Evolutionary conservation across 2,329 filamentous ascomycete species (phyloP).

Genomic region (Zasmidium angulare): DNA sequence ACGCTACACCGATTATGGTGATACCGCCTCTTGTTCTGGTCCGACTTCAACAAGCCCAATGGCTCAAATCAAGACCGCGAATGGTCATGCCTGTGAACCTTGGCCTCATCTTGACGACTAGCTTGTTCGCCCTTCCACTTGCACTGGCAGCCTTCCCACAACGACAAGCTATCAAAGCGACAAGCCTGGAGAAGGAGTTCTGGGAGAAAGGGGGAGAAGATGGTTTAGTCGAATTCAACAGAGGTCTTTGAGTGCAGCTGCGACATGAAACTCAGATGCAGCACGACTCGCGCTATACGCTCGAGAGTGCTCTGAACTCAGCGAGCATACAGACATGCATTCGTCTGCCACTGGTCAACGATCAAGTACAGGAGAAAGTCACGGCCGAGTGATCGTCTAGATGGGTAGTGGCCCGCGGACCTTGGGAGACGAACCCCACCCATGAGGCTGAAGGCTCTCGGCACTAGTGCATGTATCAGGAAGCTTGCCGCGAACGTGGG

Average conservation of each 20-base stretch:
- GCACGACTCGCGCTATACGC: no score
- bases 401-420: no score
- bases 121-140: slow-evolving; percentile 82
- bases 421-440: no score
- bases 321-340: no score
- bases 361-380: no score
- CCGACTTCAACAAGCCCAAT: slow-evolving; percentile 76
- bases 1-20: slow-evolving; percentile 96
- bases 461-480: no score
- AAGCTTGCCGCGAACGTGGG: no score
- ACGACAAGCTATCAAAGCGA: slow-evolving; percentile 75
- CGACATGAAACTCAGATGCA: neutral
- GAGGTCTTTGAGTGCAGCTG: slow-evolving; percentile 68
- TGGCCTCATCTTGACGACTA: slow-evolving; percentile 80
- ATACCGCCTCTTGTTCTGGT: slow-evolving; percentile 85
- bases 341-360: no score
- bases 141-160: slow-evolving; percentile 92
- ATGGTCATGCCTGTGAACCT: slow-evolving; percentile 82
- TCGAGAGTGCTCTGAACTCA: no score
- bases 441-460: no score
- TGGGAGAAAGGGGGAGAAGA: slow-evolving; percentile 73
- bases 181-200: slow-evolving; percentile 81
- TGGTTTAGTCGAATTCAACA: slow-evolving; percentile 92
- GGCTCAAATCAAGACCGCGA: slow-evolving; percentile 74
- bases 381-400: no score